Conservation (phyloP, 352 stramenopile species). For the Phytophthora brassicae region DNA sequence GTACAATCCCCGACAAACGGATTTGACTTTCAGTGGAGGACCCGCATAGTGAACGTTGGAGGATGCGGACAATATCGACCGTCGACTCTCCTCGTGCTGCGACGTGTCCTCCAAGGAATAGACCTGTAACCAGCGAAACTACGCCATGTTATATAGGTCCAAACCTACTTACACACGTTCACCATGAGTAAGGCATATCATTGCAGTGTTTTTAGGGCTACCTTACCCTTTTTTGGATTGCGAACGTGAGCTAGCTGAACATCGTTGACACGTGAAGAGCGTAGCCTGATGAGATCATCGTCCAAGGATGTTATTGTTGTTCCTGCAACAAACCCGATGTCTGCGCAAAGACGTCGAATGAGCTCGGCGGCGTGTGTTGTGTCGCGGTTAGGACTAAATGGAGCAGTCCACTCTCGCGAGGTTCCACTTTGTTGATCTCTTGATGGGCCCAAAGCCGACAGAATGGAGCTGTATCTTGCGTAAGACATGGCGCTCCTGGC, state of each 20-base stretch:
- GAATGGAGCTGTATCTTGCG: too few relatives aligned
- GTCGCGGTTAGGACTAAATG: not conserved
- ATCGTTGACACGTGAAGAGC: not conserved
- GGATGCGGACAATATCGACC: not conserved
- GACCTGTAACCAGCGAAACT: slow-evolving; percentile 1
- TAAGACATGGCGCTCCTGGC: too few relatives aligned
- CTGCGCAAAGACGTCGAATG: not conserved
- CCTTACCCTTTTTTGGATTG: not conserved
- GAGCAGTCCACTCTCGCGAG: not conserved
- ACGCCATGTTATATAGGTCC: slow-evolving; percentile 8
- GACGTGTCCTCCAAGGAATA: slow-evolving; percentile 2
- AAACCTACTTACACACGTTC: not conserved
- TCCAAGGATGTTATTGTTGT: not conserved
- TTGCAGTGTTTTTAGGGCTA: not conserved
- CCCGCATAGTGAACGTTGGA: slow-evolving; percentile 3
- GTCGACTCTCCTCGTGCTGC: not conserved
- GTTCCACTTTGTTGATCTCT: too few relatives aligned
- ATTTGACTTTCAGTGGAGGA: slow-evolving; percentile 7
- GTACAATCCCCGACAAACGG: slow-evolving; percentile 1
- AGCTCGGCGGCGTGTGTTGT: not conserved
- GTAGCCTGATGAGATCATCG: not conserved
- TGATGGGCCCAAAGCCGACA: too few relatives aligned
- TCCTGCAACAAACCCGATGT: not conserved
- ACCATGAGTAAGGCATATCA: not conserved
- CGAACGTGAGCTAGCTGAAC: not conserved